These are phyloP conservation scores for Corymbia citriodora DNA, from an alignment of 441 rosid species.

Conservation along the genomic window DNA sequence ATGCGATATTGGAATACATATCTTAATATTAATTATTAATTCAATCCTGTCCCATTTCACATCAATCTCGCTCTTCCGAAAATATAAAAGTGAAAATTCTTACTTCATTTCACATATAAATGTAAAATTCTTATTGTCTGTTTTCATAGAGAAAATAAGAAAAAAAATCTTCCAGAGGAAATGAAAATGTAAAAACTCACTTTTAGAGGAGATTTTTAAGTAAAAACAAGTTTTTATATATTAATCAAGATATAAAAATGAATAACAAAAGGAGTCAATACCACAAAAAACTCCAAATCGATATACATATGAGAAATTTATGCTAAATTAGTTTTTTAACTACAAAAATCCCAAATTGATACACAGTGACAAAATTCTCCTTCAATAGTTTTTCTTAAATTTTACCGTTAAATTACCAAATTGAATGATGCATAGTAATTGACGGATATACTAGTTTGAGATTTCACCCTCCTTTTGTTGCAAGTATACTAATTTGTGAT, in stretches of 20 bases:
- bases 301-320: no score
- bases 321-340: fast-evolving
- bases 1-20: not conserved
- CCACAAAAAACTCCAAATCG: no score
- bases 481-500: no score
- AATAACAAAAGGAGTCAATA: no score
- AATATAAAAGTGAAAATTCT: not conserved
- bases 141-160: not conserved
- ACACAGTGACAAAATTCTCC: not conserved
- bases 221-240: not conserved
- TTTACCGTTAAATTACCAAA: fast-evolving
- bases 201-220: fast-evolving
- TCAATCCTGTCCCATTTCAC: not conserved
- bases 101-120: not conserved
- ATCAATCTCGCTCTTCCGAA: not conserved
- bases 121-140: not conserved
- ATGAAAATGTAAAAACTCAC: not conserved
- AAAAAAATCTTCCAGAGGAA: not conserved
- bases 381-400: fast-evolving
- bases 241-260: not conserved
- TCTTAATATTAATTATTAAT: not conserved
- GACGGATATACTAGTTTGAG: no score
- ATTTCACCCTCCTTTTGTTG: no score
- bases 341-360: fast-evolving
- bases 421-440: fast-evolving